phyloP scores from a whole-genome alignment of 1,284 basidiomycete species.

The Cerioporus squamosus region DNA sequence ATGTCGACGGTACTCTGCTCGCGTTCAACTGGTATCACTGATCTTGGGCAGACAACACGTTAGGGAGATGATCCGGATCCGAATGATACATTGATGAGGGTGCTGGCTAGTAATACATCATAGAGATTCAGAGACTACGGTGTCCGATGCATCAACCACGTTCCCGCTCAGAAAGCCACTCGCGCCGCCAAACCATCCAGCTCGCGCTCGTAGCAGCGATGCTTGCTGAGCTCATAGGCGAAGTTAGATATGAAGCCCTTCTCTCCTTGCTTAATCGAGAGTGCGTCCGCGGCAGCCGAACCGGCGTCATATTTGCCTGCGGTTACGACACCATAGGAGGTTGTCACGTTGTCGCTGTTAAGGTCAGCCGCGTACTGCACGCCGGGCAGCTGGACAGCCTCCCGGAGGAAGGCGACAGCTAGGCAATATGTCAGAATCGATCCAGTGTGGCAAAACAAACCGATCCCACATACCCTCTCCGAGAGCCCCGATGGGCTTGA shows the following conservation, averaged over 20 bases:
- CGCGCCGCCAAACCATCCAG: conserved; percentile 53
- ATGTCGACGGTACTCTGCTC: no score
- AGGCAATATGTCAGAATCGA: background rate
- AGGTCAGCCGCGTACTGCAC: conserved; percentile 42
- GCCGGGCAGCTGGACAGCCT: conserved; percentile 50
- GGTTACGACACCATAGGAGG: conserved; percentile 67
- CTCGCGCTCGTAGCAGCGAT: conserved; percentile 66
- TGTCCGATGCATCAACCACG: background rate
- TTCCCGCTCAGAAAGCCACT: conserved; percentile 55
- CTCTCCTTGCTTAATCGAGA: conserved; percentile 48
- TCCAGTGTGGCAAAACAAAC: no score
- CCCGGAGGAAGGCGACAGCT: conserved; percentile 55
- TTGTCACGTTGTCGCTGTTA: conserved; percentile 44
- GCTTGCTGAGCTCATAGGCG: conserved; percentile 64
- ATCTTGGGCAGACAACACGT: no score
- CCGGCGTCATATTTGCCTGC: conserved; percentile 50
- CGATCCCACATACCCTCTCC: conserved; percentile 53
- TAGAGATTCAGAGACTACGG: background rate
- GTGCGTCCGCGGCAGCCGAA: conserved; percentile 44
- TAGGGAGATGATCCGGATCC: no score
- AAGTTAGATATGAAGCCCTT: conserved; percentile 64
- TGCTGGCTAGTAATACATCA: background rate
- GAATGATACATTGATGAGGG: no score
- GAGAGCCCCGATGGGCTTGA: conserved; percentile 76
- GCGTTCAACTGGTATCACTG: no score